Percentiles rank a stretch among this genome's conserved stretches.
Evolutionary conservation across 805 yeast genomes (phyloP).

Genomic region (Metschnikowia chrysomelidarum): DNA sequence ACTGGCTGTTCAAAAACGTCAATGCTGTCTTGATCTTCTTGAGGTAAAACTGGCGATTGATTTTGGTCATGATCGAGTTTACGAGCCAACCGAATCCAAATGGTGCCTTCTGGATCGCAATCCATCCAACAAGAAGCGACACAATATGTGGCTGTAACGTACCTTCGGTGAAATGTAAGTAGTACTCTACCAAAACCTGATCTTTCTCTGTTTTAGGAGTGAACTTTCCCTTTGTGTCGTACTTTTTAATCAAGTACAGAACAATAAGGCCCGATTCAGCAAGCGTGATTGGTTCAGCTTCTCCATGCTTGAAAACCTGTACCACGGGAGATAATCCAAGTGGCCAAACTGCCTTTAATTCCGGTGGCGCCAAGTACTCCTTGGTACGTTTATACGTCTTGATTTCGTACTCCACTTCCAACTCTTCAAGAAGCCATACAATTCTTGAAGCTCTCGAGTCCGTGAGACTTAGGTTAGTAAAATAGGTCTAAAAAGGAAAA

Average conservation of each 20-base stretch:
- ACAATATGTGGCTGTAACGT: slow-evolving; percentile 25
- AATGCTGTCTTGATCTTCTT: slow-evolving; percentile 26
- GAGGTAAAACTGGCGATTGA: slow-evolving; percentile 27
- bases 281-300: slow-evolving; percentile 24
- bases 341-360: slow-evolving; percentile 32
- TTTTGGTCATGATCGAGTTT: slow-evolving; percentile 19
- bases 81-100: slow-evolving; percentile 25
- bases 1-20: slow-evolving; percentile 28
- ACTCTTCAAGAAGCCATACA: slow-evolving; percentile 38
- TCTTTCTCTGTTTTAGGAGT: slow-evolving; percentile 38
- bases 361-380: slow-evolving; percentile 34
- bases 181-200: slow-evolving; percentile 22
- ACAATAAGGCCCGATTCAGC: slow-evolving; percentile 64
- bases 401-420: slow-evolving; percentile 32
- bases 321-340: slow-evolving; percentile 37
- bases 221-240: slow-evolving; percentile 44
- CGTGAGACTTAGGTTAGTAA: slow-evolving; percentile 24
- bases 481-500: background rate
- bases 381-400: slow-evolving; percentile 28
- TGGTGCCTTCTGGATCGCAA: slow-evolving; percentile 30
- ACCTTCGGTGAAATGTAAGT: slow-evolving; percentile 27
- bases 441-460: slow-evolving; percentile 38
- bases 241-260: slow-evolving; percentile 48
- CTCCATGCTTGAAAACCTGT: slow-evolving; percentile 15
- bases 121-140: slow-evolving; percentile 22